Base-by-base conservation (phyloP, 768 basidiomycete genomes). In the Lentinula sp. region DNA sequence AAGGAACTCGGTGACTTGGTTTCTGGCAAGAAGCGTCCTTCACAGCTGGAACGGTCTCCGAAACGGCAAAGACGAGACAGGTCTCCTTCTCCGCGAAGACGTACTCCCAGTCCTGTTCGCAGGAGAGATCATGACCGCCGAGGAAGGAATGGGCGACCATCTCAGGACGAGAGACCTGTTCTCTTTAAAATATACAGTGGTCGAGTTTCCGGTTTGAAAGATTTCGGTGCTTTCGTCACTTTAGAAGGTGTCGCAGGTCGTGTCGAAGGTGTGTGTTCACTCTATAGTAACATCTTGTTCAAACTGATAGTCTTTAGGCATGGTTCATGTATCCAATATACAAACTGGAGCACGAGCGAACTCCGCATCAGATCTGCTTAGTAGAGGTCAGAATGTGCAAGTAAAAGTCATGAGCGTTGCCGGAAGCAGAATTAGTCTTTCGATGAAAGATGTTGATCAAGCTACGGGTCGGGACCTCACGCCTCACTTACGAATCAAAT, bases 381-480 rank as follows among this genome's bases (percentile, higher is more conserved):
- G 84, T 63, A 83, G 94, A 61, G 88, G 88, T 20, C 92, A 98
- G 68, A 68, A 77, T 13, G 93, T 97, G 63, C 98, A 96, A 71
- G 92, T 98, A 69, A 98, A 99, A 73, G 94, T 98, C 63, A 91
- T 97, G 88, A 94, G 92, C 62, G 81, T 93, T 20, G 91, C 94
- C 1, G 93, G 91, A 4, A 84, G 60, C 63, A 85, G 93, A 58
- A 73, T 95, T 57, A 84, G 91, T 7, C 81, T 99, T 23, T 98
- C 96, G 23, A 98, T 99, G 91, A 96, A 96, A 69, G 97, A 99
- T 70, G 97, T 94, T 36, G 97, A 99, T 71, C 97, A 99, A 71
- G 73, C 71, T 15, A 87, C 88, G 0, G 97, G 96, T 6, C 86
- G 85, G 23, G 97, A 99, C 70, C 83, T 98, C 60, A 92, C 94